Base-by-base conservation (phyloP, 2,329 filamentous ascomycete genomes). In the Paramyrothecium sp. region DNA sequence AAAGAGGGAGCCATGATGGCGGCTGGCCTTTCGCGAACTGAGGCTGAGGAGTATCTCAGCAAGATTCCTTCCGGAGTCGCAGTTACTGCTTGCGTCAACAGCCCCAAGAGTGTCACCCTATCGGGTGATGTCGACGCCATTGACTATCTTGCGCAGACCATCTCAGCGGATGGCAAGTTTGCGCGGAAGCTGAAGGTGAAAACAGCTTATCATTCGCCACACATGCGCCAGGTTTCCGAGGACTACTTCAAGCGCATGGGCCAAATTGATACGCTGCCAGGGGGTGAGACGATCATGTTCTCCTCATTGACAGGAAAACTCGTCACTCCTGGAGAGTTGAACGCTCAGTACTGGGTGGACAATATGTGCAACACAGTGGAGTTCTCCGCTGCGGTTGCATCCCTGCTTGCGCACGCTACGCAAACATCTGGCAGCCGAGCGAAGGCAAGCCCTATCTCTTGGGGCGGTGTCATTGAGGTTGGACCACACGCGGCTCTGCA, bases 191-290 rank as follows among this genome's bases (percentile, higher is more conserved):
- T 82, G 1, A 72, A 73, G 21, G 75, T 81, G 3, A 74, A 78
- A 10, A 75, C 76, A 1, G 79, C 79, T 0, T 83, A 82, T 38
- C 81, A 83, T 61, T 83, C 80, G 0, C 73, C 74, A 47, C 76
- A 79, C 54, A 81, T 83, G 79, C 71, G 75, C 30, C 65, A 72
- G 2, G 70, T 81, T 2, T 75, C 78, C 2, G 72, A 75, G 7
- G 73, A 76, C 7, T 81, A 82, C 56, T 62, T 72, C 3, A 65
- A 66, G 1, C 67, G 69, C 1, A 59, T 68, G 3, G 55, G 38
- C 8, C n/a, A 56, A 2, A 49, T 61, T 3, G 30, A 56, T 5
- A 1, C 17, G 3, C 26, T 30, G 4, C 26, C 26, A 5, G 19
- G 8, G 30, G 7, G 13, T 26, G 30, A 53, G 19, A 10, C 10